Evolutionary conservation across 257 asterid genomes (phyloP).

Genomic region (Gardenia jasminoides): DNA sequence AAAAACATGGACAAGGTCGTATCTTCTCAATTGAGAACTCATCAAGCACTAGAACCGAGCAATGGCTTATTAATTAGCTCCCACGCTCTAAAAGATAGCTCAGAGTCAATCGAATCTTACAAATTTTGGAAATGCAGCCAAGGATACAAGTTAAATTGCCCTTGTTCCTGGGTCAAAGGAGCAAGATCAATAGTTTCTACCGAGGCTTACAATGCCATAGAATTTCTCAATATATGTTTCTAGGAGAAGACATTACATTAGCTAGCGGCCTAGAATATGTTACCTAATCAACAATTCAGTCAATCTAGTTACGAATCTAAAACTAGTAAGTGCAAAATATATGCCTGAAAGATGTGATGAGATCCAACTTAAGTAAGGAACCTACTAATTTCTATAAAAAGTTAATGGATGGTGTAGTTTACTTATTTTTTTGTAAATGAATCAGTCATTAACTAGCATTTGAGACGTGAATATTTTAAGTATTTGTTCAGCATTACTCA

Average conservation of each 20-base stretch:
- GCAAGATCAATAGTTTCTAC: not conserved
- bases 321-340: too few relatives aligned
- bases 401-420: too few relatives aligned
- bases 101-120: not conserved
- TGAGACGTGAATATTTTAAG: too few relatives aligned
- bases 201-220: not conserved
- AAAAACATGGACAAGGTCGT: not conserved
- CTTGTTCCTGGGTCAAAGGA: not conserved
- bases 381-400: not conserved
- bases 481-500: not conserved
- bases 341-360: not conserved
- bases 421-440: too few relatives aligned
- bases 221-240: not conserved
- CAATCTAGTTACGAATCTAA: not conserved
- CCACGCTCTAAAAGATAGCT: not conserved
- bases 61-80: not conserved
- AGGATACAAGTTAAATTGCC: not conserved
- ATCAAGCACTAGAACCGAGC: not conserved
- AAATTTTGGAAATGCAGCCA: not conserved
- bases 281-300: not conserved
- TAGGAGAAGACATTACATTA: not conserved
- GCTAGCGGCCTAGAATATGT: not conserved
- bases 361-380: not conserved
- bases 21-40: not conserved
- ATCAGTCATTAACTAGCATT: too few relatives aligned